Base-by-base conservation (phyloP, 2,329 filamentous ascomycete species). In the Alternaria metachromatica region DNA sequence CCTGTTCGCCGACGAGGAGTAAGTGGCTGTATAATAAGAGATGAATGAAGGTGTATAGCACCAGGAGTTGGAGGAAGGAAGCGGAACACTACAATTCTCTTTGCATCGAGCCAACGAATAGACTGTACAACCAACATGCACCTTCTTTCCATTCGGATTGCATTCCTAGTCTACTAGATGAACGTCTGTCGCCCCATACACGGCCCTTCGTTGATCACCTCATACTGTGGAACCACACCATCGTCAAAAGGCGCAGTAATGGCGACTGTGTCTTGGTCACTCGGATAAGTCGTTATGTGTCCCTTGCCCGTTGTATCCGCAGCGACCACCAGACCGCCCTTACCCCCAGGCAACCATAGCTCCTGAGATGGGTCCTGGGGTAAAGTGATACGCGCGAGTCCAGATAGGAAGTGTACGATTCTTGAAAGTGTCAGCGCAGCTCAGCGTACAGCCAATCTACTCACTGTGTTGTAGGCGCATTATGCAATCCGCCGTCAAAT, bases 1-100 rank as follows among this genome's bases (percentile, higher is more conserved):
- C 41, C 82, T 86, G 73, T 85, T 81, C 66, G 82, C 68, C 60
- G 84, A 83, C 20, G 81, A 80, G 68, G 72, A 76, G 68, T 66
- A 64, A 46, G 25, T 41, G 25, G 18, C 20, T 15, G 8, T 21
- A 21, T 41, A 23, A 26, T 55, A 57, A 48, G 48, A 23, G 25
- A 58, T 58, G 56, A 51, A n/a, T 30, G 28, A 25, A 21, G 43
- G 18, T 56, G 43, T 30, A 53, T 30, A 63, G 57, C 48, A 56
- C 33, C 62, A 58, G 43, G 58, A 62, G 61, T 37, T 44, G 60
- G 56, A 60, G 30, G 55, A 50, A 49, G 55, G 50, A 57, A 56
- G 41, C 57, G 60, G 49, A 60, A 33, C 54, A 63, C 62, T 21
- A 65, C 54, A 64, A 60, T 55, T 62, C 61, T 57, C 55, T 69